Percentiles rank a stretch among this genome's conserved stretches.
These are phyloP conservation scores for Phytophthora colocasiae DNA, from an alignment of 352 stramenopile genomes.

Conservation along the genomic window DNA sequence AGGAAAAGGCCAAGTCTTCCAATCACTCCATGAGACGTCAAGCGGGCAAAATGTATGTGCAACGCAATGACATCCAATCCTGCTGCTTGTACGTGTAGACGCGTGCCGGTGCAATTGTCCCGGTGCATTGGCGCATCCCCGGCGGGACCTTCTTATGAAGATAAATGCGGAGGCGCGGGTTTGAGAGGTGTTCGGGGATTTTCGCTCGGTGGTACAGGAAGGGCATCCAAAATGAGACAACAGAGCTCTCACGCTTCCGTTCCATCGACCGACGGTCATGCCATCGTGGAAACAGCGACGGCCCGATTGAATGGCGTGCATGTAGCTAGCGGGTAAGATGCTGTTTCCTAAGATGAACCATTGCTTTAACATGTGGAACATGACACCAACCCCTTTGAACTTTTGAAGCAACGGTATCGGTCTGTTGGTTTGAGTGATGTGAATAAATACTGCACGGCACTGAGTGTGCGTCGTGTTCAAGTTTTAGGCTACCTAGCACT, in stretches of 20 bases:
- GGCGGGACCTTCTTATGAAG: constrained; percentile 14
- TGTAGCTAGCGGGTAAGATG: background rate
- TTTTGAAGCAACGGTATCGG: constrained; percentile 11
- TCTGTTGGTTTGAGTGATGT: constrained; percentile 16
- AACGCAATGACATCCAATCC: constrained; percentile 19
- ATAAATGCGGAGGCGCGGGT: constrained; percentile 4
- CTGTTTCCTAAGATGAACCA: constrained; percentile 12
- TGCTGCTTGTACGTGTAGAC: background rate
- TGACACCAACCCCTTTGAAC: constrained; percentile 7
- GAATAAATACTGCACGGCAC: constrained; percentile 34
- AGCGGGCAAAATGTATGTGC: constrained; percentile 13
- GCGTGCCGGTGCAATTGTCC: constrained; percentile 1
- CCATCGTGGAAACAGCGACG: too few species aligned
- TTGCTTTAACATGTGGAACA: too few species aligned
- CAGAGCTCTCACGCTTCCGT: background rate
- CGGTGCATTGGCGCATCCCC: constrained; percentile 8
- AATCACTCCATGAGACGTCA: constrained; percentile 11
- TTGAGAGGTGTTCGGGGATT: constrained; percentile 28
- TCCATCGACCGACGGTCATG: too few species aligned
- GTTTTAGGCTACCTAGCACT: constrained; percentile 19
- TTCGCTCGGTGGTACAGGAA: background rate
- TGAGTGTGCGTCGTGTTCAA: constrained; percentile 22
- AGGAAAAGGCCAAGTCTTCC: constrained; percentile 4
- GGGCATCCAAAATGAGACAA: background rate
- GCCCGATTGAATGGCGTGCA: background rate